phyloP scores from a whole-genome alignment of 768 basidiomycete species.

The Heimioporus sp. region DNA sequence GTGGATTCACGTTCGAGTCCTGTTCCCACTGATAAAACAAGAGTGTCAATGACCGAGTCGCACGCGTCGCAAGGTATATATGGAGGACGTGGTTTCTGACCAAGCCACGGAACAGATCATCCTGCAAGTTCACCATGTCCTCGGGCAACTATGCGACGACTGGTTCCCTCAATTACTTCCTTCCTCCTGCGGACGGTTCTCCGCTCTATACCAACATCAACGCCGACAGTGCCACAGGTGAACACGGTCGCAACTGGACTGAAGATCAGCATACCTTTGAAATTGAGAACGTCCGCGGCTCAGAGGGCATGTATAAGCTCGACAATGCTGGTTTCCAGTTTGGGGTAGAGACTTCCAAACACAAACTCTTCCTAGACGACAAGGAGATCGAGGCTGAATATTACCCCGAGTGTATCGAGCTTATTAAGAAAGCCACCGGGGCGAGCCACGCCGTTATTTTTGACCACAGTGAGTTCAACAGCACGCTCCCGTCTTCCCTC shows the following conservation, averaged over 20 bases:
- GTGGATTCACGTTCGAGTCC: too few species aligned
- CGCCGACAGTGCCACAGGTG: conserved; percentile 12
- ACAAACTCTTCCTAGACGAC: conserved; percentile 34
- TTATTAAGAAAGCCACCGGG: conserved; percentile 38
- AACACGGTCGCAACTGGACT: conserved; percentile 20
- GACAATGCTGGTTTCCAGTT: conserved; percentile 38
- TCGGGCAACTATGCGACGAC: conserved; percentile 14
- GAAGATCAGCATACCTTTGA: conserved; percentile 10
- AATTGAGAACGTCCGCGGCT: conserved; percentile 35
- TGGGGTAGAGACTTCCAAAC: conserved; percentile 20
- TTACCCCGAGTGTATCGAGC: conserved; percentile 37
- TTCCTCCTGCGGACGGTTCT: conserved; percentile 18
- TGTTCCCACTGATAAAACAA: too few species aligned
- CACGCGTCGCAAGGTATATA: too few species aligned
- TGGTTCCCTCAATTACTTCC: conserved; percentile 16
- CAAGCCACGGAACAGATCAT: too few species aligned
- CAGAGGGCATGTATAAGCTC: conserved; percentile 30
- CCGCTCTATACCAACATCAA: conserved; percentile 17
- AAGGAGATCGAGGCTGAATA: conserved; percentile 37
- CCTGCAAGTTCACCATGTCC: conserved; percentile 7
- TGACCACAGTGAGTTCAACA: conserved; percentile 35
- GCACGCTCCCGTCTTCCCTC: background rate
- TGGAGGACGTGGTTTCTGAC: too few species aligned
- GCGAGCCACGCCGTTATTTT: conserved; percentile 40
- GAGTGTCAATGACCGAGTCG: too few species aligned